A percentile compares a stretch with the other conserved stretches of the same genome.
Conservation (phyloP, 306 rosid species). For the Crotalaria pallida region DNA sequence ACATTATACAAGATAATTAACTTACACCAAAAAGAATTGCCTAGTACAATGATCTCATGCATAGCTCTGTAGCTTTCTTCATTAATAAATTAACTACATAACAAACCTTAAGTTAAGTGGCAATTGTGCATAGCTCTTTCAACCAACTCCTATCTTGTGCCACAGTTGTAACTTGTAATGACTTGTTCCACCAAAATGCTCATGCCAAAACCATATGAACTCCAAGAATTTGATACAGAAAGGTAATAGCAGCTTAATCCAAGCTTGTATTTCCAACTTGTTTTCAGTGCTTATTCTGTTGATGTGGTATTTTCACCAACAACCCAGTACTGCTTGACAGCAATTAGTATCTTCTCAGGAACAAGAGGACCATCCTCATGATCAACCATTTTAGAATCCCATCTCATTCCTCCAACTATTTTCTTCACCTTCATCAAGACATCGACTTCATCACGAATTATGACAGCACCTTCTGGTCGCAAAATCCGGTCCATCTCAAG, state of each 20-base stretch:
- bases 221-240: background rate
- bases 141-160: constrained; percentile 16
- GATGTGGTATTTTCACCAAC: constrained; percentile 59
- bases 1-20: too few species aligned
- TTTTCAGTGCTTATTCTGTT: constrained; percentile 20
- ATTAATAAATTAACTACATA: too few species aligned
- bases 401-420: constrained; percentile 71
- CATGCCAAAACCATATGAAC: constrained; percentile 12
- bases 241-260: constrained; percentile 14
- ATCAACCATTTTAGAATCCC: constrained; percentile 88
- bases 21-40: too few species aligned
- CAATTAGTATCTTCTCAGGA: constrained; percentile 70
- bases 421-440: constrained; percentile 66
- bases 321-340: constrained; percentile 88
- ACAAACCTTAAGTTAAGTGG: too few species aligned
- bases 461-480: constrained; percentile 84
- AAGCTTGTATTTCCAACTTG: background rate
- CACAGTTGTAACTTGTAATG: constrained; percentile 14
- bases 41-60: too few species aligned
- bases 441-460: constrained; percentile 79
- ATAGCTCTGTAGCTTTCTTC: too few species aligned
- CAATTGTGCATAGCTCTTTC: constrained; percentile 13
- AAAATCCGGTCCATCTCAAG: constrained; percentile 80
- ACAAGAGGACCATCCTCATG: constrained; percentile 89
- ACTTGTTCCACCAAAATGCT: constrained; percentile 20